Evolutionary conservation across 257 asterid genomes (phyloP).

Genomic region (Solanum infundibuliforme): DNA sequence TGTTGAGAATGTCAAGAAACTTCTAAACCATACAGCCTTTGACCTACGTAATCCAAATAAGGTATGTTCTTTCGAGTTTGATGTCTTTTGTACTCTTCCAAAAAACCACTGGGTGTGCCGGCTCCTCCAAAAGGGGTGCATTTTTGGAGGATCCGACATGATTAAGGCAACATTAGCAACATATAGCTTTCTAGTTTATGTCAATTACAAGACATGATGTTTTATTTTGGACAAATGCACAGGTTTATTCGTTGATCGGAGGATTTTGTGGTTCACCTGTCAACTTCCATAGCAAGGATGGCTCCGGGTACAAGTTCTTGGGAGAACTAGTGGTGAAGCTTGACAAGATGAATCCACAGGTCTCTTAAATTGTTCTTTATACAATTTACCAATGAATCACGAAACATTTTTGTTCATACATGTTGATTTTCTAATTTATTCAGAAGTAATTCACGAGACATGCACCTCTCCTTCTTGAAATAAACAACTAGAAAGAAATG

Average conservation of each 20-base stretch:
- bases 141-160: not conserved
- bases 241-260: constrained; percentile 68
- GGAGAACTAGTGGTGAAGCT: constrained; percentile 70
- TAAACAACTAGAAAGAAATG: not conserved
- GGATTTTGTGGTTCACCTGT: constrained; percentile 69
- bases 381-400: not conserved
- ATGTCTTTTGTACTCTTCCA: not conserved
- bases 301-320: constrained; percentile 70
- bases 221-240: constrained; percentile 12
- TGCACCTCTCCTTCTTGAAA: not conserved
- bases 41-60: constrained; percentile 79
- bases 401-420: not conserved
- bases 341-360: constrained; percentile 86
- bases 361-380: not conserved
- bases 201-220: not conserved
- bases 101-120: not conserved
- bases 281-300: constrained; percentile 65
- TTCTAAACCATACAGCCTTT: constrained; percentile 59
- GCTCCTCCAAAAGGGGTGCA: not conserved
- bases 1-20: constrained; percentile 66
- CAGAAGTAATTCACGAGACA: not conserved
- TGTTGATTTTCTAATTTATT: not conserved
- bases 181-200: not conserved
- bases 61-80: constrained; percentile 19
- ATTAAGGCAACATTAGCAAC: not conserved